A percentile compares a stretch with the other conserved stretches of the same genome.
phyloP scores from a whole-genome alignment of 805 yeast species.

The Starmerella powellii region DNA sequence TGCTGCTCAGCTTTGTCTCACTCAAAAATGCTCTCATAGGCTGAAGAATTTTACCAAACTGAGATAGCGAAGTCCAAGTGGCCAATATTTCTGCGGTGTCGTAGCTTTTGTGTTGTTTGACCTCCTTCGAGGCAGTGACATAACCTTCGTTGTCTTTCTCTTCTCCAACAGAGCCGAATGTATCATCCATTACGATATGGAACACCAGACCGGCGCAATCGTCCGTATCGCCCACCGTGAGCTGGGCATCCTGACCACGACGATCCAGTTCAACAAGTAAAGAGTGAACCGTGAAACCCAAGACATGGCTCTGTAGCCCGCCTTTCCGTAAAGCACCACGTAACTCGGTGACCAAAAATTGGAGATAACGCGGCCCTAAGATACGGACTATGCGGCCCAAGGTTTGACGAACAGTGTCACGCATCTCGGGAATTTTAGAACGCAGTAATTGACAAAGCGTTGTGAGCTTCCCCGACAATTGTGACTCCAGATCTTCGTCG shows the following conservation, averaged over 20 bases:
- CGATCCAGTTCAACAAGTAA: conserved; percentile 45
- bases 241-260: background rate
- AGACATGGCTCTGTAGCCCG: conserved; percentile 73
- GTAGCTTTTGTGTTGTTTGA: conserved; percentile 73
- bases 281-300: conserved; percentile 76
- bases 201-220: conserved; percentile 45
- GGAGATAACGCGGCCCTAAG: conserved; percentile 63
- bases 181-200: conserved; percentile 76
- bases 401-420: conserved; percentile 74
- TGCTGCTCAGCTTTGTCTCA: conserved; percentile 51
- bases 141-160: conserved; percentile 94
- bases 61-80: conserved; percentile 44
- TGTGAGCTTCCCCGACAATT: conserved; percentile 73
- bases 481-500: conserved; percentile 40
- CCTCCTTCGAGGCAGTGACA: conserved; percentile 74
- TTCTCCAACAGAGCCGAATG: conserved; percentile 81
- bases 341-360: conserved; percentile 66
- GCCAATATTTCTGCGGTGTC: conserved; percentile 77
- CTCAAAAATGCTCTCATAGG: conserved; percentile 58
- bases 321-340: conserved; percentile 72
- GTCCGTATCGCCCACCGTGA: conserved; percentile 59
- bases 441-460: conserved; percentile 80
- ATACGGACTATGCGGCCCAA: conserved; percentile 50
- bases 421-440: conserved; percentile 70
- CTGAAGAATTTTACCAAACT: conserved; percentile 45